Evolutionary conservation across 345 rosid genomes (phyloP).

Genomic region (Linum lewisii): DNA sequence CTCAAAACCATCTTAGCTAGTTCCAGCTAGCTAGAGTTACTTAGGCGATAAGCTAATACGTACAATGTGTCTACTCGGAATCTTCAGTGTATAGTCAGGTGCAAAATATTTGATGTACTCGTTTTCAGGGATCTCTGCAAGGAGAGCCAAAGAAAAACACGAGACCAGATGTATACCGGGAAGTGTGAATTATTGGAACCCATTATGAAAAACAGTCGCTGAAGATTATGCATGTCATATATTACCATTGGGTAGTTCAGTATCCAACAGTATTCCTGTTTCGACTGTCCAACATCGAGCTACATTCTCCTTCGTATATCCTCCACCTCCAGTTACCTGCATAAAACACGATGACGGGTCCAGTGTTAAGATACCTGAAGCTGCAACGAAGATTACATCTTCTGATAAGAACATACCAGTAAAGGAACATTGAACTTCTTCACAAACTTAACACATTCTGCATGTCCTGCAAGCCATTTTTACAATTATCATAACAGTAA

Average conservation of each 20-base stretch:
- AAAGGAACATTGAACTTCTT: conserved; percentile 89
- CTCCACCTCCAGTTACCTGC: conserved; percentile 99
- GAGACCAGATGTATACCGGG: too few relatives aligned
- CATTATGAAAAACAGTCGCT: background rate
- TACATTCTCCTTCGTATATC: conserved; percentile 95
- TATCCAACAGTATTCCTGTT: conserved; percentile 82
- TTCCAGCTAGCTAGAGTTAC: background rate
- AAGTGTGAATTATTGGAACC: background rate
- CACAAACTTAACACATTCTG: conserved; percentile 89
- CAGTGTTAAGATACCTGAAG: background rate
- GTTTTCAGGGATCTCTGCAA: conserved; percentile 88
- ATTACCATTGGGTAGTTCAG: conserved; percentile 86
- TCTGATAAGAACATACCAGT: conserved; percentile 42
- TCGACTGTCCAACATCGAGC: conserved; percentile 99
- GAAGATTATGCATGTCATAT: background rate
- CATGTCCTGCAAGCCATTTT: conserved; percentile 59
- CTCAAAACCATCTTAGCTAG: background rate
- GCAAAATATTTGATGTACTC: conserved; percentile 79
- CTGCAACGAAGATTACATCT: conserved; percentile 2
- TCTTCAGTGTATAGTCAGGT: conserved; percentile 77
- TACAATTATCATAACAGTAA: conserved; percentile 3
- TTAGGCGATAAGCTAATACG: conserved; percentile 11
- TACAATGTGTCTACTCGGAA: conserved; percentile 78
- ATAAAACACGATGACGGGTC: background rate
- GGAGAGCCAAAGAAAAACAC: conserved; percentile 4